A percentile compares a stretch with the other conserved stretches of the same genome.
Conservation (phyloP, 2,329 filamentous ascomycete genomes). For the Fusarium papillatum region DNA sequence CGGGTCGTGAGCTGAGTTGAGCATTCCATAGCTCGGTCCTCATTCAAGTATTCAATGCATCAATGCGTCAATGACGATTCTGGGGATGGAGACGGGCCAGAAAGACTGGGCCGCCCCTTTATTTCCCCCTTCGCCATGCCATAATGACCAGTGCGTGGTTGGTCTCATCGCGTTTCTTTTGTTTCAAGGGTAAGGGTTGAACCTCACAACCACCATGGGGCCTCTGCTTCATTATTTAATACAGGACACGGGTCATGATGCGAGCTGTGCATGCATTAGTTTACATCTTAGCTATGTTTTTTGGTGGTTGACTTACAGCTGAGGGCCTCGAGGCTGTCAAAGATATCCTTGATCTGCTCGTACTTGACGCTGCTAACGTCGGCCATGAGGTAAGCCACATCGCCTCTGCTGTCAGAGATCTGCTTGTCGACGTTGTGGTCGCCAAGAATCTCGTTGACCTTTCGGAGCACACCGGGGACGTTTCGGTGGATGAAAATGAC, state of each 20-base stretch:
- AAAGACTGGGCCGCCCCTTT: conserved; percentile 35
- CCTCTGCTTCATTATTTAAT: conserved; percentile 48
- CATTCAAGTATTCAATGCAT: conserved; percentile 30
- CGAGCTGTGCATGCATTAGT: conserved; percentile 50
- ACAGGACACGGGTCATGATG: conserved; percentile 62
- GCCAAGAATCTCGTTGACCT: conserved; percentile 94
- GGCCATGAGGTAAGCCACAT: conserved; percentile 97
- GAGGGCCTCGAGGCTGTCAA: conserved; percentile 84
- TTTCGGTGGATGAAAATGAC: conserved; percentile 98
- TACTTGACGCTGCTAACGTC: conserved; percentile 91
- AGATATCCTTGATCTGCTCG: conserved; percentile 87
- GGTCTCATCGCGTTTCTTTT: conserved; percentile 32
- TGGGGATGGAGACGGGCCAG: conserved; percentile 30
- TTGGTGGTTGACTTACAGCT: conserved; percentile 70
- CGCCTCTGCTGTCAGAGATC: conserved; percentile 94
- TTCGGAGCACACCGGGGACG: conserved; percentile 92
- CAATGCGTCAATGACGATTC: conserved; percentile 32
- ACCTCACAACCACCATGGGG: conserved; percentile 15
- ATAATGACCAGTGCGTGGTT: conserved; percentile 24
- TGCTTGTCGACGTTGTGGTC: conserved; percentile 99
- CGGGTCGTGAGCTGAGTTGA: conserved; percentile 18
- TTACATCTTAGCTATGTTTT: conserved; percentile 5
- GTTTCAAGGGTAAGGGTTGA: conserved; percentile 30
- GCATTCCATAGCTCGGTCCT: conserved; percentile 7
- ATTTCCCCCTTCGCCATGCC: conserved; percentile 25